Conservation (phyloP, 176 grass and related monocot species). For the Stipa capillata region DNA sequence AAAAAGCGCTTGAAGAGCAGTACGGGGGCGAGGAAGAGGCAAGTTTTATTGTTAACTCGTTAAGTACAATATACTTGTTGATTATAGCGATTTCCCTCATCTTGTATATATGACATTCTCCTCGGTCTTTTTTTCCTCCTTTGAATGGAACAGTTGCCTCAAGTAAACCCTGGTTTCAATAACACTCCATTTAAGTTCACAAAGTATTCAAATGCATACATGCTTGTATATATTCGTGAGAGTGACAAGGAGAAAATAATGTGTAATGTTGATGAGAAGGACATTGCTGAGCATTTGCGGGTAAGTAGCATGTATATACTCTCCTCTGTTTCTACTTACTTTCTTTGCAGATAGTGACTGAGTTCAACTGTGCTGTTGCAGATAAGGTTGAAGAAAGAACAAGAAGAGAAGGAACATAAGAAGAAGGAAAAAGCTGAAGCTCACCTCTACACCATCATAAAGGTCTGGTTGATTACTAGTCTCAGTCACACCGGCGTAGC, state of each 20-base stretch:
- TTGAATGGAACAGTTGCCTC: slow-evolving; percentile 54
- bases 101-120: slow-evolving; percentile 7
- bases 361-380: slow-evolving; percentile 44
- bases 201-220: slow-evolving; percentile 94
- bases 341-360: slow-evolving; percentile 3
- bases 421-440: slow-evolving; percentile 98
- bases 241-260: slow-evolving; percentile 96
- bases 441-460: slow-evolving; percentile 98
- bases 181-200: slow-evolving; percentile 87
- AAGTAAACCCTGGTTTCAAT: slow-evolving; percentile 87
- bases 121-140: not conserved
- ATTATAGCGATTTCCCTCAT: slow-evolving; percentile 2
- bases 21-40: slow-evolving; percentile 99
- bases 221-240: slow-evolving; percentile 96
- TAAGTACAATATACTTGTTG: not conserved
- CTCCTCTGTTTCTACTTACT: slow-evolving; percentile 1
- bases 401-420: slow-evolving; percentile 97
- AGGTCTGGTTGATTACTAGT: slow-evolving; percentile 37
- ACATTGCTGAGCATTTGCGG: slow-evolving; percentile 86
- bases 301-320: slow-evolving; percentile 47
- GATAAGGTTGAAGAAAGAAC: slow-evolving; percentile 98
- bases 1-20: slow-evolving; percentile 86
- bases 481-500: slow-evolving; percentile 4
- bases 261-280: slow-evolving; percentile 95
- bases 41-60: not conserved